These are phyloP conservation scores for Thinopyrum elongatum DNA, from an alignment of 176 grass and related monocot genomes.

Conservation along the genomic window DNA sequence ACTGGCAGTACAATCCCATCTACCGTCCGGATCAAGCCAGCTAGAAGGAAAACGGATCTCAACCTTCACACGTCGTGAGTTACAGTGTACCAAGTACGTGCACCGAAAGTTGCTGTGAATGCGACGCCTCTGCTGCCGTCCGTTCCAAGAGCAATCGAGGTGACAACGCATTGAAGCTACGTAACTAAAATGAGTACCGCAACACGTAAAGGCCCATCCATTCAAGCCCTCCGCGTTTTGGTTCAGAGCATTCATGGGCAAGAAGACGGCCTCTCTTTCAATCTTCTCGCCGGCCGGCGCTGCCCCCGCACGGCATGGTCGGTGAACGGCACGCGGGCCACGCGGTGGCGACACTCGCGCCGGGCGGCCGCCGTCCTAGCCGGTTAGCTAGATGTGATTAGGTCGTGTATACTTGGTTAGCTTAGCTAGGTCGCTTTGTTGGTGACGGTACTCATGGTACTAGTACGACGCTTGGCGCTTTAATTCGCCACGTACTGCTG, in stretches of 20 bases:
- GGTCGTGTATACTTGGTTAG: not conserved
- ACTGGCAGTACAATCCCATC: slow-evolving; percentile 27
- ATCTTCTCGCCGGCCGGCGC: not conserved
- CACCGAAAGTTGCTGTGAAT: slow-evolving; percentile 25
- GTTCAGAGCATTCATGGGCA: slow-evolving; percentile 2
- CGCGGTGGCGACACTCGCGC: not conserved
- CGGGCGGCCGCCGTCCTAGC: slow-evolving; percentile 24
- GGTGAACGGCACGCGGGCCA: not conserved
- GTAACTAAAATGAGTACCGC: slow-evolving; percentile 17
- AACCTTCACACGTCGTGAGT: not conserved
- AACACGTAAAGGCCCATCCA: not conserved
- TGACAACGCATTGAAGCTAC: slow-evolving; percentile 44
- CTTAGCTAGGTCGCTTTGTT: not conserved
- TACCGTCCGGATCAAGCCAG: not conserved
- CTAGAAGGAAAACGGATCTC: not conserved
- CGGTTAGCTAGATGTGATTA: not conserved
- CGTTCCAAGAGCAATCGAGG: slow-evolving; percentile 8
- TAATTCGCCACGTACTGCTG: not conserved
- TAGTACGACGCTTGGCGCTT: not conserved
- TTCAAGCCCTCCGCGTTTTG: not conserved
- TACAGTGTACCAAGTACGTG: not conserved
- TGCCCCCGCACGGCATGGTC: not conserved
- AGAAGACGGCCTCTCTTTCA: not conserved
- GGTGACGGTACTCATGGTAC: slow-evolving; percentile 2
- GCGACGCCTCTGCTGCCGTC: slow-evolving; percentile 31